Evolutionary conservation across 2,329 filamentous ascomycete species (phyloP).

Genomic region (Colletotrichum noveboracense): DNA sequence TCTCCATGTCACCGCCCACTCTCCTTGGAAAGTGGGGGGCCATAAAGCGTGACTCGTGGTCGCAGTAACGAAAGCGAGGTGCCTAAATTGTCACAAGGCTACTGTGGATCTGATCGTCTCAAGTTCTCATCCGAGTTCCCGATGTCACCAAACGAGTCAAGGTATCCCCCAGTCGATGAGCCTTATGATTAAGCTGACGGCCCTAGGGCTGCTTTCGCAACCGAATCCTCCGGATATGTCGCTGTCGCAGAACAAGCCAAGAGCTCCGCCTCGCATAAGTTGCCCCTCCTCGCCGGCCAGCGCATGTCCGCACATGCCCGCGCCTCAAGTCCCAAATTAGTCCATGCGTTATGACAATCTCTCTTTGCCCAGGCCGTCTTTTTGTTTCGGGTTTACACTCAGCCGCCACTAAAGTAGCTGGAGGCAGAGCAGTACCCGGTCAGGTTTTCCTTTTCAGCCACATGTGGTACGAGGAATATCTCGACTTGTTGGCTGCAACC

Average conservation of each 20-base stretch:
- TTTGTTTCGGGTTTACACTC: neutral
- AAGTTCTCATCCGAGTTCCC: neutral
- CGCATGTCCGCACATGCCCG: neutral
- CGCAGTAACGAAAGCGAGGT: fast-evolving
- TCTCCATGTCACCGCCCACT: neutral
- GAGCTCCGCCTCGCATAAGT: neutral
- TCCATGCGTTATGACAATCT: neutral
- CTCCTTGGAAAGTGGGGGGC: neutral
- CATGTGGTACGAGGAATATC: neutral
- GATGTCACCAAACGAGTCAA: neutral
- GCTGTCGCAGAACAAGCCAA: neutral
- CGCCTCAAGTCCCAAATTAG: neutral
- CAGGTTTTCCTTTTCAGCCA: neutral
- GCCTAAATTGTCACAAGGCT: neutral
- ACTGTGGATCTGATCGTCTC: neutral
- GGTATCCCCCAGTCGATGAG: fast-evolving
- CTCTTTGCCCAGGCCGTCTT: neutral
- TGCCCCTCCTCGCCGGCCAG: neutral
- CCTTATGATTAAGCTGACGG: neutral
- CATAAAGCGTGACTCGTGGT: neutral
- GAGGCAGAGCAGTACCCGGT: neutral
- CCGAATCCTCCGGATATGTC: neutral
- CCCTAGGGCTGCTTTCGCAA: neutral
- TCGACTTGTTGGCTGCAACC: neutral
- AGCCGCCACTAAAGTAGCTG: neutral